Evolutionary conservation across 2,329 filamentous ascomycete genomes (phyloP).

Genomic region (Xenoacremonium recifei): DNA sequence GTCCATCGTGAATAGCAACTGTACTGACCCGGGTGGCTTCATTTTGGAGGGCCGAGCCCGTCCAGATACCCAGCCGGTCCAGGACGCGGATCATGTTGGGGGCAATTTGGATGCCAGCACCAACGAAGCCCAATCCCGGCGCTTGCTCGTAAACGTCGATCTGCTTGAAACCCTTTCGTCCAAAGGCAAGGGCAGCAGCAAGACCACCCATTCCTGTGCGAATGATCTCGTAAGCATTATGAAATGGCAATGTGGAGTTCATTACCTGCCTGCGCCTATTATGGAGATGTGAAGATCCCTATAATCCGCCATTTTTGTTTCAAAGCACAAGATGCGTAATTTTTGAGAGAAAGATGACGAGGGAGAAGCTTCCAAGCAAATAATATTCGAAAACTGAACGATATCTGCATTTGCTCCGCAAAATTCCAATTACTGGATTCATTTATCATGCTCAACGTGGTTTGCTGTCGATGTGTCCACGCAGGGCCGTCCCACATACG

Average conservation of each 20-base stretch:
- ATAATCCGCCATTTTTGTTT: neutral
- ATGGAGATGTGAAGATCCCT: constrained; percentile 38
- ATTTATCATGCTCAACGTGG: too few species aligned
- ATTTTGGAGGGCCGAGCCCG: constrained; percentile 63
- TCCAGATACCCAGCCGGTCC: constrained; percentile 70
- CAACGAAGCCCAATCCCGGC: constrained; percentile 74
- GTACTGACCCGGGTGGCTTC: constrained; percentile 68
- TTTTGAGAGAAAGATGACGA: too few species aligned
- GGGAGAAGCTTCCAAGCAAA: too few species aligned
- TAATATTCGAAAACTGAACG: too few species aligned
- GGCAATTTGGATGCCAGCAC: constrained; percentile 79
- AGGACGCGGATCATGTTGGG: constrained; percentile 81
- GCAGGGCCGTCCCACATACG: too few species aligned
- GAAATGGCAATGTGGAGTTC: neutral
- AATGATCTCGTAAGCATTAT: too few species aligned
- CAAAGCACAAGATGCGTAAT: too few species aligned
- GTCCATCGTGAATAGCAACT: constrained; percentile 51
- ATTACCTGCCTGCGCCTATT: constrained; percentile 46
- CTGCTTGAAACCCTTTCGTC: constrained; percentile 71
- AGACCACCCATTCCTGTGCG: constrained; percentile 73
- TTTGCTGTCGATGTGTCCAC: too few species aligned
- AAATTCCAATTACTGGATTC: too few species aligned
- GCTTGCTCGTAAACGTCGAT: constrained; percentile 75
- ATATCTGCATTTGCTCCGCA: too few species aligned
- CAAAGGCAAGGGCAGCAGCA: constrained; percentile 68